Conservation (phyloP, 2,329 filamentous ascomycete species). For the Tricladium varicosporioides region DNA sequence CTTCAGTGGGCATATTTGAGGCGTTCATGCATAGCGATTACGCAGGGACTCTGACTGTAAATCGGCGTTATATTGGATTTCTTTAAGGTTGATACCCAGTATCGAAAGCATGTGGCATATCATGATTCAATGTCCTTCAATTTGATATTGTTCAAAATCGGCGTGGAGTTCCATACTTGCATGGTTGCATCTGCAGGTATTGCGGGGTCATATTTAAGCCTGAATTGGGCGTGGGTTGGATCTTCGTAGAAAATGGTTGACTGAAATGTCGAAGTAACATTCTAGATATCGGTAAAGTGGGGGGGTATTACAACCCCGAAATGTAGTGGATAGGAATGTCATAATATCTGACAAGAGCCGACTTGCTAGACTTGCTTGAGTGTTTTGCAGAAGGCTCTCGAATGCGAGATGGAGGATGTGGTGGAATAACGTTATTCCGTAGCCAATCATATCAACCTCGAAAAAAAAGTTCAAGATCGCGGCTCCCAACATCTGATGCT, state of each 20-base stretch:
- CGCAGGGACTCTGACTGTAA: background rate
- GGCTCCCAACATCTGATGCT: no score
- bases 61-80: slow-evolving; percentile 7
- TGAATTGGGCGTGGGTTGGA: no score
- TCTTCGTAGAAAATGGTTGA: no score
- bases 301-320: background rate
- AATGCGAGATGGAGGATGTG: background rate
- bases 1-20: slow-evolving; percentile 1
- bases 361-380: background rate
- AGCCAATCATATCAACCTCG: slow-evolving; percentile 7
- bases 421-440: background rate
- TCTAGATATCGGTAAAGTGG: no score
- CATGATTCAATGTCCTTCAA: no score
- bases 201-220: no score
- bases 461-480: slow-evolving; percentile 3
- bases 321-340: no score
- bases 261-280: no score
- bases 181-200: no score
- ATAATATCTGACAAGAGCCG: background rate
- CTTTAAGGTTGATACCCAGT: slow-evolving; percentile 11
- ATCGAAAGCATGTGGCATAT: background rate
- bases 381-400: slow-evolving; percentile 13
- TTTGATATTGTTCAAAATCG: no score
- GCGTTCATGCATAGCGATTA: slow-evolving; percentile 3
- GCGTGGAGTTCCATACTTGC: no score